phyloP scores from a whole-genome alignment of 2,329 filamentous ascomycete genomes.

The Penicillium sp. region DNA sequence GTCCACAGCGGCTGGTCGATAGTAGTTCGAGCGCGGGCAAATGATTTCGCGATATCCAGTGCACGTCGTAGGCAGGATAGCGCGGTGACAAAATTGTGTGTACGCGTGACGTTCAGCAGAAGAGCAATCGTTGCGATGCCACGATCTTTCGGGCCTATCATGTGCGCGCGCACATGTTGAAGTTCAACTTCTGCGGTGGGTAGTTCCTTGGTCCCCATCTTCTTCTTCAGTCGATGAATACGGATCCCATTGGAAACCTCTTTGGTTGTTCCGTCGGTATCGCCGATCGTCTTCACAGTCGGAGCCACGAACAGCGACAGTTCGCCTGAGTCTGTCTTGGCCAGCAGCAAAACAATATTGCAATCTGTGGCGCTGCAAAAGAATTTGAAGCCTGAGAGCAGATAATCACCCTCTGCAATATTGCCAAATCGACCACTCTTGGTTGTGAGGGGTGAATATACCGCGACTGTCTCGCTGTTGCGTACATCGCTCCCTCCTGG shows the following conservation, averaged over 20 bases:
- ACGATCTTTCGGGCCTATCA: constrained; percentile 65
- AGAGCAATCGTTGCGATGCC: constrained; percentile 68
- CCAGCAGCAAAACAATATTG: constrained; percentile 64
- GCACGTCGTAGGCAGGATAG: constrained; percentile 38
- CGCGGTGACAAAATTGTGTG: constrained; percentile 40
- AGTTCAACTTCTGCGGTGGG: constrained; percentile 73
- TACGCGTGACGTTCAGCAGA: constrained; percentile 64
- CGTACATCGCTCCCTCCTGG: constrained; percentile 69
- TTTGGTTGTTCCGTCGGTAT: constrained; percentile 7
- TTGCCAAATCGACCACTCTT: constrained; percentile 13
- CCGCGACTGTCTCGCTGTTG: constrained; percentile 64
- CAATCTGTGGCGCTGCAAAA: constrained; percentile 67
- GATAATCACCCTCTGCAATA: constrained; percentile 29
- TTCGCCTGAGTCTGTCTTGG: constrained; percentile 54
- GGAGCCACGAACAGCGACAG: constrained; percentile 66
- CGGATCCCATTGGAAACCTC: constrained; percentile 62
- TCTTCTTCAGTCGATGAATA: constrained; percentile 48
- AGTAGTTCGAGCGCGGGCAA: constrained; percentile 37
- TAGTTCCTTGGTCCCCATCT: constrained; percentile 33
- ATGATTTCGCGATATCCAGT: constrained; percentile 39
- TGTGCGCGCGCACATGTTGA: constrained; percentile 61
- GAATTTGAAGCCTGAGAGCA: constrained; percentile 68
- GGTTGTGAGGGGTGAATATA: constrained; percentile 25
- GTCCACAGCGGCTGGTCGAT: constrained; percentile 35
- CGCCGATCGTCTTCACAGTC: constrained; percentile 46